Evolutionary conservation across 768 basidiomycete species (phyloP), one percentile per base, ranked within the genome.

Genomic region (Exsudoporus frostii): DNA sequence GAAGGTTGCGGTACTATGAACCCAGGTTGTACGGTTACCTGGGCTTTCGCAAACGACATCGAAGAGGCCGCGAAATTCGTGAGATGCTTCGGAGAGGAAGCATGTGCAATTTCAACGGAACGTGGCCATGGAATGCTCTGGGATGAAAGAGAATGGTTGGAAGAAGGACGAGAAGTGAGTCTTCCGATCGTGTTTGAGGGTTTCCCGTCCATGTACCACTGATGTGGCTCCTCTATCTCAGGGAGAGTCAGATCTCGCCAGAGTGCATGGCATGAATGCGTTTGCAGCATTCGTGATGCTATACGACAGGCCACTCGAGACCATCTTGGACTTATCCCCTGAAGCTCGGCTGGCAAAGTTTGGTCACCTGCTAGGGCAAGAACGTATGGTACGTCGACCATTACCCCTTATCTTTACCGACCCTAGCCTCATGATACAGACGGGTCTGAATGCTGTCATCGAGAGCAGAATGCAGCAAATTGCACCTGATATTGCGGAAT

Each of bases 271-370:
- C 15, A 83, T 91, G 81, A 91, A 91, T 53, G 69, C 73, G 7
- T 88, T 89, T 63, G 82, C 83, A 1, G 83, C 89, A 7, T 76
- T 79, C n/a, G 68, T 85, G 4, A 77, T 91, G 51, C 69, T 90
- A 2, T 81, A 76, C 48, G 77, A 82, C 52, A 73, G 74, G 7
- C 70, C 75, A 5, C 60, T 87, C 7, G 76, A 83, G 15, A 74
- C 80, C 4, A 81, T 89, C 60, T 60, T 91, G 24, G 74, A 79
- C 14, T 66, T 79, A 67, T 64, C 71, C 9, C 64, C 80, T 4
- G 76, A 84, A 37, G 74, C 69, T 34, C 74, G 86, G 45, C 37
- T 79, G 10, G 66, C 73, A 14, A 64, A 68, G 32, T 83, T 81
- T 64, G 76, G 74, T 1, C 57, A 53, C 1, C 68, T 80, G 7